phyloP scores from a whole-genome alignment of 2,329 filamentous ascomycete species.

The Calonectria montana region DNA sequence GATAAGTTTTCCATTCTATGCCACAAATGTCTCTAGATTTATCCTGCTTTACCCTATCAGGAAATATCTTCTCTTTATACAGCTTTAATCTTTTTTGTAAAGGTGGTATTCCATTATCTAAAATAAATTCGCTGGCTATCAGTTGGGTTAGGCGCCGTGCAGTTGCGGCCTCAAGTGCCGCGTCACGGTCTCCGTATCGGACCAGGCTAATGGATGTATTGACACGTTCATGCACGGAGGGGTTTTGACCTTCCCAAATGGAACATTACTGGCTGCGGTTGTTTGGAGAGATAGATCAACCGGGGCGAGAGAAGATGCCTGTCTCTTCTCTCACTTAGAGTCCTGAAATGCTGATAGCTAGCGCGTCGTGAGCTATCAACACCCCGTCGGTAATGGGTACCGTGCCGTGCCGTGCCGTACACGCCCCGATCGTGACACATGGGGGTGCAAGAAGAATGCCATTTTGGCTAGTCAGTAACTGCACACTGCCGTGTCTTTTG shows the following conservation, averaged over 20 bases:
- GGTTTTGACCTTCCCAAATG: neutral
- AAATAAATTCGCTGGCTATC: constrained; percentile 5
- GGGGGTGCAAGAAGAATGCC: neutral
- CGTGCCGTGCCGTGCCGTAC: constrained; percentile 9
- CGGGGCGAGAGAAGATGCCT: neutral
- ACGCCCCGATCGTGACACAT: constrained; percentile 1
- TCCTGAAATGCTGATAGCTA: neutral
- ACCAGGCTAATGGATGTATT: neutral
- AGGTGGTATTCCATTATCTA: constrained; percentile 1
- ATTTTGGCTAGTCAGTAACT: neutral
- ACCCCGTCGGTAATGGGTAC: neutral
- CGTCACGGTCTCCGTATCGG: neutral
- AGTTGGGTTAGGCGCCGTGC: neutral
- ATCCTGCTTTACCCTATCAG: neutral
- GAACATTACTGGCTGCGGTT: neutral
- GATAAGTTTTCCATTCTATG: neutral
- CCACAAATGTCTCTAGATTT: neutral
- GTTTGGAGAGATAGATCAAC: neutral
- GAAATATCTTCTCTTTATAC: neutral
- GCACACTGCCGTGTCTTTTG: constrained; percentile 1
- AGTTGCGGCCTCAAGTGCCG: constrained; percentile 5
- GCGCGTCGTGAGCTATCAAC: neutral
- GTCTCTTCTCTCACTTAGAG: neutral
- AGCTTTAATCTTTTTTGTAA: neutral
- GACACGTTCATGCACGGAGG: neutral